These are phyloP conservation scores for Achlya hypogyna DNA, from an alignment of 352 stramenopile genomes.

Conservation along the genomic window DNA sequence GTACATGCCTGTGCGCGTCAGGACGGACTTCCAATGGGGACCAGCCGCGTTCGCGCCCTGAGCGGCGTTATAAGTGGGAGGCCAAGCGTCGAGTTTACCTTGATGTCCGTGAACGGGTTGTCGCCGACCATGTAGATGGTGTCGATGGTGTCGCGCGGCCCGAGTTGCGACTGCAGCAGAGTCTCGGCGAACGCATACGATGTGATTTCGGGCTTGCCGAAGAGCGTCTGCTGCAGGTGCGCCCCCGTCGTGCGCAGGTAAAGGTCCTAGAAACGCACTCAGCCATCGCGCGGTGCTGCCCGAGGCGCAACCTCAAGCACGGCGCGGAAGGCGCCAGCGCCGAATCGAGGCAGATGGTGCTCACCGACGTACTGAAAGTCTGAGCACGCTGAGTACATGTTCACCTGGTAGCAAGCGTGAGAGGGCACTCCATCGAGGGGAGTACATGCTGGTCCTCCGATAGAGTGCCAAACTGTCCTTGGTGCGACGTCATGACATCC, in stretches of 20 bases:
- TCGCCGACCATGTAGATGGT: conserved; percentile 83
- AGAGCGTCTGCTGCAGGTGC: conserved; percentile 59
- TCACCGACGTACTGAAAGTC: conserved; percentile 84
- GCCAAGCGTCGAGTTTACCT: conserved; percentile 15
- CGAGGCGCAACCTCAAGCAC: conserved; percentile 48
- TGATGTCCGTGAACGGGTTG: conserved; percentile 76
- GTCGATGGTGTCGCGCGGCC: conserved; percentile 37
- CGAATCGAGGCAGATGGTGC: conserved; percentile 73
- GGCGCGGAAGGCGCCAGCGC: conserved; percentile 67
- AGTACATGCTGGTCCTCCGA: conserved; percentile 37
- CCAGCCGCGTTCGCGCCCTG: conserved; percentile 55
- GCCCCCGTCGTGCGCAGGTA: conserved; percentile 76
- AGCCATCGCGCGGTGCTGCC: neutral
- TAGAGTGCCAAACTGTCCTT: conserved; percentile 38
- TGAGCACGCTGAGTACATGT: conserved; percentile 77
- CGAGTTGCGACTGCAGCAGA: conserved; percentile 52
- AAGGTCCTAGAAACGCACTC: conserved; percentile 30
- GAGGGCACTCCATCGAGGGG: neutral
- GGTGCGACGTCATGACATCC: conserved; percentile 54
- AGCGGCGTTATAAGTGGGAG: neutral
- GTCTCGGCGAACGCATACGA: conserved; percentile 71
- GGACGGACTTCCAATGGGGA: conserved; percentile 72
- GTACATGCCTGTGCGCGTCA: conserved; percentile 81
- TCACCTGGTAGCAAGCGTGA: conserved; percentile 28
- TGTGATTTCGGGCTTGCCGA: conserved; percentile 66